Percentiles rank a stretch among this genome's conserved stretches.
Conservation (phyloP, 78 protist species). For the Dictyostelium brefeldianum region DNA sequence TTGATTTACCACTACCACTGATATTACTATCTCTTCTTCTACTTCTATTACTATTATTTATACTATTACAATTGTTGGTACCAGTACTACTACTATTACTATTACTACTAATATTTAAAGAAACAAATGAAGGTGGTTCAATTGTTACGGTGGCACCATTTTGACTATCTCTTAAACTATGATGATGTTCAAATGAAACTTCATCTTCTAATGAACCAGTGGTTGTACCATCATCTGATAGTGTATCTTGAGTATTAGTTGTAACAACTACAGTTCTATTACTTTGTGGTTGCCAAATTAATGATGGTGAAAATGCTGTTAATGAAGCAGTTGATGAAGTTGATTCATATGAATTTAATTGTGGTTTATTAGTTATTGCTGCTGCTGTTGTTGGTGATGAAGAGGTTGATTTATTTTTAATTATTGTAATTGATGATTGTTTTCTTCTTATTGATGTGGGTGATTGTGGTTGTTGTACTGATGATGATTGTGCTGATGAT, state of each 20-base stretch:
- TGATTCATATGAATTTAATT: conserved; percentile 12
- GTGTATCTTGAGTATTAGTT: conserved; percentile 12
- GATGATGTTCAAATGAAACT: conserved; percentile 19
- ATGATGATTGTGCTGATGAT: not conserved
- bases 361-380: not conserved
- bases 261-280: too few relatives aligned
- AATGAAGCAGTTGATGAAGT: conserved; percentile 16
- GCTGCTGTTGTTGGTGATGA: conserved; percentile 2
- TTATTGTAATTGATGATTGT: not conserved
- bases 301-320: conserved; percentile 27
- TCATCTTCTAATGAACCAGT: conserved; percentile 26
- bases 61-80: not conserved
- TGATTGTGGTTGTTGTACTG: not conserved
- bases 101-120: conserved; percentile 1
- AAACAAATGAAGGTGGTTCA: conserved; percentile 26
- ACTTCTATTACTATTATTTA: too few relatives aligned
- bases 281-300: conserved; percentile 44
- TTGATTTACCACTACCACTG: not conserved
- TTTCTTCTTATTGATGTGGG: not conserved
- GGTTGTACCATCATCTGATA: conserved; percentile 9
- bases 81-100: not conserved
- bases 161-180: not conserved
- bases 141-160: not conserved
- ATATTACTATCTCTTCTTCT: too few relatives aligned
- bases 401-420: not conserved